phyloP scores from a whole-genome alignment of 1,284 basidiomycete genomes.

The Cutaneotrichosporon spelunceum region DNA sequence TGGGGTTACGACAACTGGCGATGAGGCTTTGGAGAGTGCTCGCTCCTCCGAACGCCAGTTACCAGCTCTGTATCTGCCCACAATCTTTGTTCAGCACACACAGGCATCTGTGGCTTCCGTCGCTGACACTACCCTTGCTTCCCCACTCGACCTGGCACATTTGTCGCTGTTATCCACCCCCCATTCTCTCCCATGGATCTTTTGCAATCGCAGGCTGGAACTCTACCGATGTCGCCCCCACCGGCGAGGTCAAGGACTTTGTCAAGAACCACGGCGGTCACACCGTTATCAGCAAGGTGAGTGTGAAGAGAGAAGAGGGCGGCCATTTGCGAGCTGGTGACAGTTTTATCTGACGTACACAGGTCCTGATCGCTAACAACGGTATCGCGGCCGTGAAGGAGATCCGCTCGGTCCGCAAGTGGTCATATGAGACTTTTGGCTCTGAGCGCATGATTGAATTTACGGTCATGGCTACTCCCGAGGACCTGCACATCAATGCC shows the following conservation, averaged over 20 bases:
- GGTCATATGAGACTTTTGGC: constrained; percentile 99
- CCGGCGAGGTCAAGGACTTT: constrained; percentile 82
- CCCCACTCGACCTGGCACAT: background rate
- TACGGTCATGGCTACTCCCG: constrained; percentile 99
- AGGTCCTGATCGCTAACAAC: constrained; percentile 96
- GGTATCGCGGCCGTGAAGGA: constrained; percentile 99
- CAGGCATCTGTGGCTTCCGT: background rate
- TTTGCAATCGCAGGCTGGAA: constrained; percentile 69
- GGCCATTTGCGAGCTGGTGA: background rate
- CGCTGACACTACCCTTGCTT: constrained; percentile 7
- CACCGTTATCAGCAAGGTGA: constrained; percentile 96
- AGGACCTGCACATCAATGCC: constrained; percentile 92
- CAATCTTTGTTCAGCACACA: background rate
- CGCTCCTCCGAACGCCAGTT: background rate
- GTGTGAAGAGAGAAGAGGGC: constrained; percentile 27
- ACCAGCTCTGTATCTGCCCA: background rate
- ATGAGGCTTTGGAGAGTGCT: background rate
- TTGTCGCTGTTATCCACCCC: background rate
- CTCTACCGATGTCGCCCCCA: constrained; percentile 75
- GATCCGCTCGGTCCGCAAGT: constrained; percentile 97
- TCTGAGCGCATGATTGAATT: constrained; percentile 95
- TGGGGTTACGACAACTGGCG: background rate
- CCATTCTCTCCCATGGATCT: background rate
- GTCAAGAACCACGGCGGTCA: constrained; percentile 90
- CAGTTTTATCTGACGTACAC: constrained; percentile 13